A percentile compares a stretch with the other conserved stretches of the same genome.
Evolutionary conservation across 805 yeast species (phyloP).

Genomic region (Yarrowia yakushimensis): DNA sequence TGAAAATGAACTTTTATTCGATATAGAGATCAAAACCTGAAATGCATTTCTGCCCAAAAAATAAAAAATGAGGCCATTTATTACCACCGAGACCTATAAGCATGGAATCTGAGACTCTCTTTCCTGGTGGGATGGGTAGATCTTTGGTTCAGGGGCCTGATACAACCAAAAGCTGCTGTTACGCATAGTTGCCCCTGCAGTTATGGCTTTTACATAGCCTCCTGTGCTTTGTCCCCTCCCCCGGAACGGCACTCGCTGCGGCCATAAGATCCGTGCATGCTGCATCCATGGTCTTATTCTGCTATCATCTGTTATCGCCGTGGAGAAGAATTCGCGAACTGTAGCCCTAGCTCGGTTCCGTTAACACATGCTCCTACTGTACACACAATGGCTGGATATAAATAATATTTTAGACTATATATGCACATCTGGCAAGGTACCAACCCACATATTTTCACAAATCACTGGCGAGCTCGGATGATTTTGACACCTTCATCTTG

Average conservation of each 20-base stretch:
- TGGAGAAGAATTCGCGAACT: background rate
- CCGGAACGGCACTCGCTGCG: background rate
- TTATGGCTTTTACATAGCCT: too few species aligned
- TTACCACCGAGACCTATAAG: background rate
- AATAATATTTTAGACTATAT: constrained; percentile 9
- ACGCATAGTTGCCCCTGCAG: background rate
- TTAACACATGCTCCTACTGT: background rate
- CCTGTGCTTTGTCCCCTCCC: too few species aligned
- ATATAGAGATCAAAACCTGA: too few species aligned
- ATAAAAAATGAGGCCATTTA: too few species aligned
- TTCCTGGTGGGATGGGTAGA: too few species aligned
- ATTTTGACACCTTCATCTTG: background rate
- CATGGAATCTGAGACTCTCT: background rate
- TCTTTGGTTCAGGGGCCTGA: background rate
- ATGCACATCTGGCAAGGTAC: background rate
- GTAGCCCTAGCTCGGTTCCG: background rate
- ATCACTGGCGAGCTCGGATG: background rate
- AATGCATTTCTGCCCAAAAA: too few species aligned
- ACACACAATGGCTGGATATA: background rate
- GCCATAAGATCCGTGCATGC: background rate
- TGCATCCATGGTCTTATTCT: background rate
- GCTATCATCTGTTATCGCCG: background rate
- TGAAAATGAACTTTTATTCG: background rate
- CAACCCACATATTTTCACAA: background rate
- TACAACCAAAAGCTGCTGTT: background rate